phyloP scores from a whole-genome alignment of 208 protist species.

The Hexamita inflata region DNA sequence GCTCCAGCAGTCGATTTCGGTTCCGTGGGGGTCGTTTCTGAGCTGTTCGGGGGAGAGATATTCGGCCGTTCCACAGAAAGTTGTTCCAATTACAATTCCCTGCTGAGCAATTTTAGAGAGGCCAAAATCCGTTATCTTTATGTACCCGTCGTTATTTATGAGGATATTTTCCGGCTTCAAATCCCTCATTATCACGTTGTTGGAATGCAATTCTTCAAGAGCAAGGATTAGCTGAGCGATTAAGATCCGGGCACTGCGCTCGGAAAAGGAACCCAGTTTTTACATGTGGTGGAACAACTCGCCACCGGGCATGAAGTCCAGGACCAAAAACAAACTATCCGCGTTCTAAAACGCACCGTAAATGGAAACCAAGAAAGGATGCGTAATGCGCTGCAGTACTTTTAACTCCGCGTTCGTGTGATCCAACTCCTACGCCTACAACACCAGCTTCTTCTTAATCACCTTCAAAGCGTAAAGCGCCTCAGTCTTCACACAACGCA shows the following conservation, averaged over 20 bases:
- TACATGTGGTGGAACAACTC: constrained; percentile 52
- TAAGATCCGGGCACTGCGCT: constrained; percentile 36
- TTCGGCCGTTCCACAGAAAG: constrained; percentile 50
- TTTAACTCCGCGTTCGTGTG: constrained; percentile 45
- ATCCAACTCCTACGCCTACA: constrained; percentile 43
- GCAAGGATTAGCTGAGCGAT: constrained; percentile 45
- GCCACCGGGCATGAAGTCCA: constrained; percentile 59
- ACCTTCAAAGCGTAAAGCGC: constrained; percentile 48
- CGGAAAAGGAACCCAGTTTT: constrained; percentile 28
- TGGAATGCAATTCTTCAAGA: constrained; percentile 47
- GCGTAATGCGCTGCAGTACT: constrained; percentile 39
- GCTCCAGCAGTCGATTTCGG: constrained; percentile 50
- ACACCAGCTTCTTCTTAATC: constrained; percentile 46
- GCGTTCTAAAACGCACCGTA: constrained; percentile 45
- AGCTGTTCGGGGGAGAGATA: constrained; percentile 53
- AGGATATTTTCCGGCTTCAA: constrained; percentile 56
- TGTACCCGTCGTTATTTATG: constrained; percentile 55
- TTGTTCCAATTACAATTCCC: constrained; percentile 23
- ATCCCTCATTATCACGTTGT: constrained; percentile 51
- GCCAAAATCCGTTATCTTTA: constrained; percentile 74
- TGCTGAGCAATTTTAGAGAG: constrained; percentile 57
- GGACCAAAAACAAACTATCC: constrained; percentile 48
- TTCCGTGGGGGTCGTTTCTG: constrained; percentile 35
- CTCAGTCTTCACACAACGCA: background rate
- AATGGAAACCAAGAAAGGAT: constrained; percentile 52